Percentiles rank a stretch among this genome's conserved stretches.
Conservation (phyloP, 2,329 filamentous ascomycete species). For the Thelonectria discophora region DNA sequence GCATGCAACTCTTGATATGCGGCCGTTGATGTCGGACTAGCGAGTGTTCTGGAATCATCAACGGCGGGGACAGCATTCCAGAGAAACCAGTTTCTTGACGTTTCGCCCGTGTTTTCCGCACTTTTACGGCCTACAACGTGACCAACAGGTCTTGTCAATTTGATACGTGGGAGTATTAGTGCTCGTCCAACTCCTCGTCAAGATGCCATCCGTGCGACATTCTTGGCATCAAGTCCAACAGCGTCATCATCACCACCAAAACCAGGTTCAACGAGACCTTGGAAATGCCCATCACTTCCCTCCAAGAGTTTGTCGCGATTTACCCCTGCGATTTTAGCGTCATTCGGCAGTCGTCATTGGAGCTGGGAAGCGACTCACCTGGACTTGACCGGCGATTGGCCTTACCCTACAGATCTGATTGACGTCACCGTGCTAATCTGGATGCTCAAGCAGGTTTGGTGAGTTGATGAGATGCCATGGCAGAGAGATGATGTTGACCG, state of each 20-base stretch:
- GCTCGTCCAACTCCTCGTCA: too few relatives aligned
- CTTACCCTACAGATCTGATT: conserved; percentile 19
- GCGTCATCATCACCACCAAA: conserved; percentile 14
- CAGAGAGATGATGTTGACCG: not conserved
- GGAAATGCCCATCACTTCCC: conserved; percentile 4
- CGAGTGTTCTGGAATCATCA: not conserved
- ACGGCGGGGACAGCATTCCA: not conserved
- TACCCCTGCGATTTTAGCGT: conserved; percentile 10
- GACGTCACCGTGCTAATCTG: conserved; percentile 35
- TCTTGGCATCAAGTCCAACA: conserved; percentile 1
- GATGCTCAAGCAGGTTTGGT: conserved; percentile 21
- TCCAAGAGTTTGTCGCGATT: not conserved
- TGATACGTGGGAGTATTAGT: too few relatives aligned
- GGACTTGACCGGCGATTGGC: conserved; percentile 3
- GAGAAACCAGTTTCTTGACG: not conserved
- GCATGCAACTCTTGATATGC: not conserved
- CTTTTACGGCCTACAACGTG: not conserved
- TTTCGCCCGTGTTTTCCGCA: not conserved
- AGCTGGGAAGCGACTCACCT: not conserved
- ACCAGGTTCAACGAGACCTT: conserved; percentile 6
- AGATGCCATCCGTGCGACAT: not conserved
- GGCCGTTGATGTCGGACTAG: not conserved
- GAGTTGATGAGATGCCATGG: not conserved
- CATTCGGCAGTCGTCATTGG: conserved; percentile 16
- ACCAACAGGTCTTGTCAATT: too few relatives aligned